phyloP scores from a whole-genome alignment of 805 yeast genomes.

The Kodamaea restingae region DNA sequence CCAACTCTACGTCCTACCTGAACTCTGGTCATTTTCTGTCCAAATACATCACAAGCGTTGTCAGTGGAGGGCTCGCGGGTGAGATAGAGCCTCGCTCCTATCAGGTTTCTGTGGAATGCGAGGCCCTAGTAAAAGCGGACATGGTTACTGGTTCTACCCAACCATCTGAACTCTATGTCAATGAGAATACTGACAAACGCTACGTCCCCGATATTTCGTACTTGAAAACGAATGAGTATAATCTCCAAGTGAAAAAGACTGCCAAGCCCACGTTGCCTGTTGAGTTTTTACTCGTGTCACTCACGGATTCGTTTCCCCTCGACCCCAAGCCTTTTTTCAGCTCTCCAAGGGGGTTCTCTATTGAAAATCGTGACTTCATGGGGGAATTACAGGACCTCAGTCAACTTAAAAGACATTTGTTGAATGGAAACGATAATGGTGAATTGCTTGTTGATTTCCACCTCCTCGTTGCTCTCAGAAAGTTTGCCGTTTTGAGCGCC shows the following conservation, averaged over 20 bases:
- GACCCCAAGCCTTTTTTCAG: conserved; percentile 50
- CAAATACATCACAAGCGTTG: conserved; percentile 88
- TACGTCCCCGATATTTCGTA: conserved; percentile 95
- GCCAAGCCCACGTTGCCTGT: conserved; percentile 30
- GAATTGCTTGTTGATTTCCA: conserved; percentile 67
- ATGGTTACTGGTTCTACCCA: conserved; percentile 84
- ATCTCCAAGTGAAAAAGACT: conserved; percentile 77
- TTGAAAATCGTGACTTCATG: conserved; percentile 74
- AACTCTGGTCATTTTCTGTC: conserved; percentile 70
- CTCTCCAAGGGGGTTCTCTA: conserved; percentile 49
- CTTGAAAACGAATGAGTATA: conserved; percentile 81
- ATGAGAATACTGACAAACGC: conserved; percentile 64
- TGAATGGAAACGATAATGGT: conserved; percentile 17
- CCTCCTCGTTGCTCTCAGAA: conserved; percentile 53
- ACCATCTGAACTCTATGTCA: conserved; percentile 80
- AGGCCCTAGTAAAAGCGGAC: conserved; percentile 82
- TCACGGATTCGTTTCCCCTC: conserved; percentile 91
- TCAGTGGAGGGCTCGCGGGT: conserved; percentile 82
- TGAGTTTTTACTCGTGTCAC: conserved; percentile 61
- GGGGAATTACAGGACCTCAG: conserved; percentile 70
- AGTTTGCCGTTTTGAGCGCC: conserved; percentile 52
- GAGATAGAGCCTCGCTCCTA: conserved; percentile 89
- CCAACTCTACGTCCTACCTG: conserved; percentile 62
- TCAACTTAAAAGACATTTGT: conserved; percentile 50
- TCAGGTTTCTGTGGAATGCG: conserved; percentile 85